phyloP scores from a whole-genome alignment of 306 rosid genomes.

The Vigna reflexopilosa region DNA sequence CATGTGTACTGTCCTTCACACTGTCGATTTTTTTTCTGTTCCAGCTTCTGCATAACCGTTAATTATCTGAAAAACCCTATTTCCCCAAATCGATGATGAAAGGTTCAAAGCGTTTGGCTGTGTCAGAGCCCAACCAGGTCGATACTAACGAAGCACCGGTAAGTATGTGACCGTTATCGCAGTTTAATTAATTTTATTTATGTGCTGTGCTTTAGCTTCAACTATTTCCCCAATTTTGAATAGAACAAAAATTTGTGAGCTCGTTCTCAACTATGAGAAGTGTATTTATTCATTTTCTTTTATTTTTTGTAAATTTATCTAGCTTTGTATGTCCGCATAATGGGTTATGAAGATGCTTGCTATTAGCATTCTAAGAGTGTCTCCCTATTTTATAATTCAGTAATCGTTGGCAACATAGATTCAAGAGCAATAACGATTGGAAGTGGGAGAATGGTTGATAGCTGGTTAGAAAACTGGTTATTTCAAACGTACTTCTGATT shows the following conservation, averaged over 20 bases:
- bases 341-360: conserved; percentile 3
- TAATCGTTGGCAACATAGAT: not conserved
- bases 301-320: not conserved
- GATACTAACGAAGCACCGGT: conserved; percentile 69
- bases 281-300: not conserved
- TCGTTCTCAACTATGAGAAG: conserved; percentile 7
- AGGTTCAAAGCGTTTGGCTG: conserved; percentile 79
- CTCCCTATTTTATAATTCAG: not conserved
- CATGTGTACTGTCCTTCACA: conserved; percentile 23
- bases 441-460: conserved; percentile 16
- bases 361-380: conserved; percentile 8
- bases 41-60: conserved; percentile 17
- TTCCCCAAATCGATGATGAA: conserved; percentile 58
- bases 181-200: conserved; percentile 15
- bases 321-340: conserved; percentile 1
- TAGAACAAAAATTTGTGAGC: not conserved
- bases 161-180: conserved; percentile 43
- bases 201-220: conserved; percentile 16
- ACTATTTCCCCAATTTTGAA: not conserved
- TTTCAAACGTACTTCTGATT: not conserved
- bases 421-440: conserved; percentile 9
- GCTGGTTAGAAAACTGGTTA: not conserved
- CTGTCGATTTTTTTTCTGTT: not conserved
- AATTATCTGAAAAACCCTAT: conserved; percentile 46
- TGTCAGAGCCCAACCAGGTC: conserved; percentile 60